Conservation (phyloP, 257 asterid species). For the Eucommia ulmoides region DNA sequence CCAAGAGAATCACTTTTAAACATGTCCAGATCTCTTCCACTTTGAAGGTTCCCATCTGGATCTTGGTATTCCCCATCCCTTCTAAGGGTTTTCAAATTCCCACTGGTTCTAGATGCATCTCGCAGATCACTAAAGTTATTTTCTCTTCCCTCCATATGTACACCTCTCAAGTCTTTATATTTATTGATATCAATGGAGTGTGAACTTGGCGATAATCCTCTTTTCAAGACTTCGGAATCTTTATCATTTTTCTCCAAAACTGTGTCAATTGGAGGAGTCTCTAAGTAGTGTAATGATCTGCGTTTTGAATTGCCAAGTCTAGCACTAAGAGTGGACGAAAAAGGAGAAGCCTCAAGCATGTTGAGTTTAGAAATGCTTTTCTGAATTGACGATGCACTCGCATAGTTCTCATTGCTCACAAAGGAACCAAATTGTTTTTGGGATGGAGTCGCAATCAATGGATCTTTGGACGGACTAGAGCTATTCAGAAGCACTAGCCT, state of each 20-base stretch:
- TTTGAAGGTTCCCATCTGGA: conserved; percentile 23
- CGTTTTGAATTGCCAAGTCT: conserved; percentile 37
- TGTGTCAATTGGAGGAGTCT: conserved; percentile 33
- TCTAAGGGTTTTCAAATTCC: conserved; percentile 20
- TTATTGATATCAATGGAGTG: conserved; percentile 18
- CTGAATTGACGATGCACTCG: conserved; percentile 47
- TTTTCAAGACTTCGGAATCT: conserved; percentile 4
- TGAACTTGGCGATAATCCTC: conserved; percentile 21
- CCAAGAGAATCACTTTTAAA: conserved; percentile 18
- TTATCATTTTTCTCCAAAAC: conserved; percentile 15
- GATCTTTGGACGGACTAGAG: conserved; percentile 36
- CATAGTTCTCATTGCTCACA: conserved; percentile 22
- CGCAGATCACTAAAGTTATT: conserved; percentile 12
- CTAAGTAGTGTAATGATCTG: conserved; percentile 27
- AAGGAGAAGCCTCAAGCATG: conserved; percentile 49
- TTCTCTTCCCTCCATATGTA: conserved; percentile 15
- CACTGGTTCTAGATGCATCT: conserved; percentile 20
- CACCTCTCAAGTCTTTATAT: conserved; percentile 16
- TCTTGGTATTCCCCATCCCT: conserved; percentile 18
- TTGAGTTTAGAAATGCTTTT: conserved; percentile 71
- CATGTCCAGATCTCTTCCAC: conserved; percentile 15
- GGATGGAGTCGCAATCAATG: conserved; percentile 29
- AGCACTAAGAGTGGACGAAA: conserved; percentile 39
- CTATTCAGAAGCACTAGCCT: conserved; percentile 16
- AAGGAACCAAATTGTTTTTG: conserved; percentile 28